Conservation (phyloP, 1,284 basidiomycete species). For the Thecaphora frezii region DNA sequence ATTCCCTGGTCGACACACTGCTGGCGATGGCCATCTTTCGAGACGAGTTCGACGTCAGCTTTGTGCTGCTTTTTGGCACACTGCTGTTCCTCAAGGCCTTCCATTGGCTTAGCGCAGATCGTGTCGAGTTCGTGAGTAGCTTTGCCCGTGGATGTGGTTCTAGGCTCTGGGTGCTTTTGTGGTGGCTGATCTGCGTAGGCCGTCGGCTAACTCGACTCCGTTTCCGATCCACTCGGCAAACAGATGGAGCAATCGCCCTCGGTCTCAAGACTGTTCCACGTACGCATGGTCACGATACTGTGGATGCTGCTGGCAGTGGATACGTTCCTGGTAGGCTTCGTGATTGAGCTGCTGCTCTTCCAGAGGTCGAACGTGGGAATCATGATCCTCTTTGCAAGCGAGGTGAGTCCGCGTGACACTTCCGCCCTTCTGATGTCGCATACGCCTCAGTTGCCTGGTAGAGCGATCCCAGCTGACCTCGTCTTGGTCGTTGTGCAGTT, state of each 20-base stretch:
- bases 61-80: conserved; percentile 86
- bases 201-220: too few species aligned
- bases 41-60: conserved; percentile 71
- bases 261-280: conserved; percentile 77
- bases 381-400: conserved; percentile 86
- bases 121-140: conserved; percentile 84
- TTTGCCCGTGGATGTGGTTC: background rate
- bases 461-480: background rate
- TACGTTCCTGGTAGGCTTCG: conserved; percentile 71
- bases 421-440: too few species aligned
- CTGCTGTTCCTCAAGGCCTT: conserved; percentile 94
- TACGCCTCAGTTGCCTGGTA: too few species aligned
- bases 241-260: conserved; percentile 93
- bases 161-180: too few species aligned
- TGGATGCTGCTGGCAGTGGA: conserved; percentile 72
- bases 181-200: too few species aligned
- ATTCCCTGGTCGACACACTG: conserved; percentile 92
- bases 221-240: too few species aligned
- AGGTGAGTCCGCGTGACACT: too few species aligned
- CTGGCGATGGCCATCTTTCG: conserved; percentile 95
- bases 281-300: conserved; percentile 76
- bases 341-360: conserved; percentile 65
- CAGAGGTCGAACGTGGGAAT: conserved; percentile 65
- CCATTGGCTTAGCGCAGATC: conserved; percentile 91
- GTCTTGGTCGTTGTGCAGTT: conserved; percentile 15